Evolutionary conservation across 202 grass and related monocot species (phyloP).

Genomic region (Digitaria exilis): DNA sequence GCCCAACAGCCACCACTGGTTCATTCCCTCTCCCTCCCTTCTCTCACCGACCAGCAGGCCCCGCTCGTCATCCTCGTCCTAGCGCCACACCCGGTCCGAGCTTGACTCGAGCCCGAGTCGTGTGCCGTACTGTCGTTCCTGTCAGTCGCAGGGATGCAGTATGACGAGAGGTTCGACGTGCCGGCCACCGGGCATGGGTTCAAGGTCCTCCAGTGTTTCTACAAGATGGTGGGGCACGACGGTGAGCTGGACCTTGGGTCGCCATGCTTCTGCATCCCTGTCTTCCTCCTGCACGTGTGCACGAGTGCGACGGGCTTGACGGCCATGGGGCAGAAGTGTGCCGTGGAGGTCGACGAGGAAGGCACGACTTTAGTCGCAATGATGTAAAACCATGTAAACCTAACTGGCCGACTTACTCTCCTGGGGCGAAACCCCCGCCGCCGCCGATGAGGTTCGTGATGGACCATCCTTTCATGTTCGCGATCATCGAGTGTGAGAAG

Average conservation of each 20-base stretch:
- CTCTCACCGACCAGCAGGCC: no score
- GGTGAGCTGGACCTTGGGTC: not conserved
- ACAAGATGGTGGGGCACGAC: constrained; percentile 27
- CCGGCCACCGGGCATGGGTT: not conserved
- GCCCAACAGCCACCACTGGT: no score
- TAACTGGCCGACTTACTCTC: not conserved
- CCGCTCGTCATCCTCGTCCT: no score
- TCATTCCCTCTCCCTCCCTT: no score
- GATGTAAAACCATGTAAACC: rapidly evolving
- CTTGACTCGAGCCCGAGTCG: no score
- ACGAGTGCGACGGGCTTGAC: not conserved
- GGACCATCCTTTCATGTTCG: constrained; percentile 46
- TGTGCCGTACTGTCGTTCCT: constrained; percentile 39
- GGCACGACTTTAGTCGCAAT: constrained; percentile 24
- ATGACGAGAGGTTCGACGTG: constrained; percentile 9
- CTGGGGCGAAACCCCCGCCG: no score
- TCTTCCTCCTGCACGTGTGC: constrained; percentile 26
- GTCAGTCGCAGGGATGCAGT: not conserved
- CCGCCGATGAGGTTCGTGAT: constrained; percentile 26
- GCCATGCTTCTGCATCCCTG: constrained; percentile 21
- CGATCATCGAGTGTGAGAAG: constrained; percentile 30
- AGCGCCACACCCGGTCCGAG: no score
- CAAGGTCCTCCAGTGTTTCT: constrained; percentile 31
- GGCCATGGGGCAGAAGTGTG: constrained; percentile 15
- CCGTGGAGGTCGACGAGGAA: constrained; percentile 47